These are phyloP conservation scores for Hymenoscyphus salicellus DNA, from an alignment of 2,329 filamentous ascomycete species.

Conservation along the genomic window DNA sequence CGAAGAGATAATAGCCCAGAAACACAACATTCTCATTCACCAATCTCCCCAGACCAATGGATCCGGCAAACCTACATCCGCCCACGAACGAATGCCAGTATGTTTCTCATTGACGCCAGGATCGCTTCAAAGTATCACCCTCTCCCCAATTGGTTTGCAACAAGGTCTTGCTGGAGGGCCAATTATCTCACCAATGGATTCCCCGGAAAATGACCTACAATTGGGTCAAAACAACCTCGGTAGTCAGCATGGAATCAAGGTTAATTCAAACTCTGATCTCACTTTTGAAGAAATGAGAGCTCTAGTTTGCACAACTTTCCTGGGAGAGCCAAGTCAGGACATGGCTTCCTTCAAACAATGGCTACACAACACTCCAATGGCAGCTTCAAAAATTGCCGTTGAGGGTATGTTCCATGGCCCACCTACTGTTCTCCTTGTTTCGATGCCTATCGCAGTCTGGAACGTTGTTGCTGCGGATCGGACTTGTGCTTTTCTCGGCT, in stretches of 20 bases:
- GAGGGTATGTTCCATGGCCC: constrained; percentile 68
- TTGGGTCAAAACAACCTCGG: constrained; percentile 23
- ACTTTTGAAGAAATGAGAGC: constrained; percentile 61
- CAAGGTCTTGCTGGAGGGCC: constrained; percentile 35
- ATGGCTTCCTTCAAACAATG: constrained; percentile 66
- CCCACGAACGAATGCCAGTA: constrained; percentile 43
- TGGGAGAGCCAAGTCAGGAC: constrained; percentile 62
- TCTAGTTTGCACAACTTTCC: constrained; percentile 65
- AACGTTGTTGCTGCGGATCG: constrained; percentile 64
- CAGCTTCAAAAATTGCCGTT: constrained; percentile 58
- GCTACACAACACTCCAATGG: constrained; percentile 57
- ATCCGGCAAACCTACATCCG: constrained; percentile 36
- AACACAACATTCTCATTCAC: constrained; percentile 40
- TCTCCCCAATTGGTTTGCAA: constrained; percentile 41
- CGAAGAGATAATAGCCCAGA: constrained; percentile 48
- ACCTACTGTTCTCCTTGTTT: constrained; percentile 63
- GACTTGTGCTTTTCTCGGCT: constrained; percentile 63
- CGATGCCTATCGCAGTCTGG: constrained; percentile 63
- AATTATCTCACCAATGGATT: constrained; percentile 30
- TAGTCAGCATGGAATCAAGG: constrained; percentile 27
- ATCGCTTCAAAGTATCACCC: constrained; percentile 50
- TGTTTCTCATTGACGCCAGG: constrained; percentile 56
- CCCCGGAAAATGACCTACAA: constrained; percentile 30
- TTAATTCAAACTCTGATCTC: constrained; percentile 44
- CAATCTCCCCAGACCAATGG: constrained; percentile 47